Base-by-base conservation (phyloP, 768 basidiomycete species). In the Rhodotorula diobovata region DNA sequence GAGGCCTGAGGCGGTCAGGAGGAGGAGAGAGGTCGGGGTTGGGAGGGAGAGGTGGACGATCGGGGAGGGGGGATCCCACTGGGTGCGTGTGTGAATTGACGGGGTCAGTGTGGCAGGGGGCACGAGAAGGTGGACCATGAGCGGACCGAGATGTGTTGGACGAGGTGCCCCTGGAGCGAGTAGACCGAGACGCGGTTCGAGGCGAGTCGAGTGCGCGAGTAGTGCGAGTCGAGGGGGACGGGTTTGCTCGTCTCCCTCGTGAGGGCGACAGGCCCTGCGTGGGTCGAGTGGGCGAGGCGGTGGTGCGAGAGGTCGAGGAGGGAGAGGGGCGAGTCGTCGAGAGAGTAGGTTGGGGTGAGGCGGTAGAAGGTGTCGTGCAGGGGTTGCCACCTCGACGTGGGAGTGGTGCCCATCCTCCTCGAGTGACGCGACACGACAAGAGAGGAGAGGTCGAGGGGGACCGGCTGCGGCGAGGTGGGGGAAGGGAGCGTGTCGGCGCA, bases 1-100 rank as follows among this genome's bases (percentile, higher is more conserved):
- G 12, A 85, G 84, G 35, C 95, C 94, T 76, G 97, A 93, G 80
- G 95, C 93, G 78, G 93, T 91, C 50, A 98, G 81, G 23, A 97
- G 86, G 0, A 88, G 86, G 46, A 99, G 87, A 45, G 97, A 84
- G 50, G 87, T 91, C 76, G 90, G 87, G n/a, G 81, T 78, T 0
- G 78, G 79, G 76, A 77, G 80, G 43, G 72, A 74, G 28, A 80
- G 54, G 51, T 89, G 89, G 63, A 93, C 81, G 54, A 96, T 88
- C 92, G 95, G 77, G 2, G n/a, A 39, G 2, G 67, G 54, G 4
- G 55, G 18, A 8, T 51, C 37, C 68, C 64, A 66, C 41, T 43
- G 14, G 39, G 39, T 8, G 14, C 9, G 14, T 39, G 39, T 39
- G 39, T 39, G 39, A 14, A 14, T 39, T 15, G 39, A 41, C 39